Base-by-base conservation (phyloP, 2,329 filamentous ascomycete genomes). In the Bipolaris zeicola region DNA sequence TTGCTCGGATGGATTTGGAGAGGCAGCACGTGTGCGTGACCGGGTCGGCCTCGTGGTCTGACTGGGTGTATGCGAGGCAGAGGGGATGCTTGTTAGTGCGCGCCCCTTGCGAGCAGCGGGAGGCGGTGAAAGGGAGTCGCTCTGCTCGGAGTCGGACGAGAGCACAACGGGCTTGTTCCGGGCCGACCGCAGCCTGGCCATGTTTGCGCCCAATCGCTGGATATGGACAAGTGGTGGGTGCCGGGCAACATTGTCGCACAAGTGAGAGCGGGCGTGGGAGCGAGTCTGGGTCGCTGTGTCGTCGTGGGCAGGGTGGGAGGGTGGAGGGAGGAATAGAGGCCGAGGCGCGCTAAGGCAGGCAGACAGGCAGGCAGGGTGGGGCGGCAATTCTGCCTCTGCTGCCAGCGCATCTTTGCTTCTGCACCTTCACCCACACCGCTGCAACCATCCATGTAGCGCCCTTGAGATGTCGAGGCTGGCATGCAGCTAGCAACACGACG, bases 121-220 rank as follows among this genome's bases (percentile, higher is more conserved):
- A 64, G 73, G 69, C 67, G 71, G 67, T 69, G 69, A 64, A 60
- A 50, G 48, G 47, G 55, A 59, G 28, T 54, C 61, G 52, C 64
- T 61, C 18, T 68, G 64, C 47, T 77, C 75, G 50, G 67, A 63
- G 52, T 74, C 72, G 46, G 72, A 75, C 10, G 74, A 75, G 28
- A 73, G 62, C 57, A 77, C 73, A 34, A 74, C 58, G 51, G 72
- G 72, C 68, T 73, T 69, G 64, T 72, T 73, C 50, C 70, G 70
- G 48, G 72, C 61, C 46, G 73, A 71, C 55, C 74, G 72, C 68
- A 71, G 71, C 69, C 71, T 73, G 55, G 62, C 73, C 76, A 78
- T 78, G 66, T 69, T 72, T 72, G 70, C 69, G 63, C 66, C 65
- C 47, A 65, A 24, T 60, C 58, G 47, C 55, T 67, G 64, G 58